These are phyloP conservation scores for Fusarium devonianum DNA, from an alignment of 2,329 filamentous ascomycete genomes.

Conservation along the genomic window DNA sequence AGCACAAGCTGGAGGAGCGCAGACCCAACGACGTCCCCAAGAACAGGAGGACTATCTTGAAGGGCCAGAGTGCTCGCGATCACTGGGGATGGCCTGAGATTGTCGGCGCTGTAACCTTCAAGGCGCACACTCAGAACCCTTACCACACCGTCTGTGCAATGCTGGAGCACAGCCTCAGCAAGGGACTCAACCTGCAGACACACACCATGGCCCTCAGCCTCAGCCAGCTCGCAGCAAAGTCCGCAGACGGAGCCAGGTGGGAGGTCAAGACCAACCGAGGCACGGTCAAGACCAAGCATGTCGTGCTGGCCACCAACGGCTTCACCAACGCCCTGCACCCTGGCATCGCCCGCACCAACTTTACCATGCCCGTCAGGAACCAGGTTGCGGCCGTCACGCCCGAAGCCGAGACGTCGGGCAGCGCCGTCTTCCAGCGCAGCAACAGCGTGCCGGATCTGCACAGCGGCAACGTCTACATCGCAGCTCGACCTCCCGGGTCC, in stretches of 20 bases:
- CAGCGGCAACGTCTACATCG: slow-evolving; percentile 22
- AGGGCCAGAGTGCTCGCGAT: slow-evolving; percentile 8
- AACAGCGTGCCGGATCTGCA: slow-evolving; percentile 11
- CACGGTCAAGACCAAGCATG: slow-evolving; percentile 17
- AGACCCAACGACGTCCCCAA: slow-evolving; percentile 19
- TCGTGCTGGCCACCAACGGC: slow-evolving; percentile 24
- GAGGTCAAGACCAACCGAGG: slow-evolving; percentile 22
- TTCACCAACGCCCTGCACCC: slow-evolving; percentile 19
- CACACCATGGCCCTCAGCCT: slow-evolving; percentile 20
- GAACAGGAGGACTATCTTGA: slow-evolving; percentile 18
- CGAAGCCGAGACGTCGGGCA: background rate
- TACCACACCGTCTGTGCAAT: slow-evolving; percentile 21
- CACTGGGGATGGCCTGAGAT: slow-evolving; percentile 27
- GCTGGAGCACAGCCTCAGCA: slow-evolving; percentile 14
- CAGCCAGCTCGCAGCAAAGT: slow-evolving; percentile 12
- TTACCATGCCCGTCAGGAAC: slow-evolving; percentile 22
- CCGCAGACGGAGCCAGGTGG: slow-evolving; percentile 7
- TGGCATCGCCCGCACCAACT: slow-evolving; percentile 17
- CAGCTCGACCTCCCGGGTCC: slow-evolving; percentile 9
- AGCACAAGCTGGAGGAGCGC: slow-evolving; percentile 10
- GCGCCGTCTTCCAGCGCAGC: slow-evolving; percentile 10
- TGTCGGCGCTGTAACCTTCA: slow-evolving; percentile 12
- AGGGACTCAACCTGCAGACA: slow-evolving; percentile 19
- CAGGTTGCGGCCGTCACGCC: slow-evolving; percentile 11
- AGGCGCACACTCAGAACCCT: slow-evolving; percentile 21